A percentile compares a stretch with the other conserved stretches of the same genome.
Evolutionary conservation across 129 eudicot species (phyloP).

Genomic region (Escallonia rubra): DNA sequence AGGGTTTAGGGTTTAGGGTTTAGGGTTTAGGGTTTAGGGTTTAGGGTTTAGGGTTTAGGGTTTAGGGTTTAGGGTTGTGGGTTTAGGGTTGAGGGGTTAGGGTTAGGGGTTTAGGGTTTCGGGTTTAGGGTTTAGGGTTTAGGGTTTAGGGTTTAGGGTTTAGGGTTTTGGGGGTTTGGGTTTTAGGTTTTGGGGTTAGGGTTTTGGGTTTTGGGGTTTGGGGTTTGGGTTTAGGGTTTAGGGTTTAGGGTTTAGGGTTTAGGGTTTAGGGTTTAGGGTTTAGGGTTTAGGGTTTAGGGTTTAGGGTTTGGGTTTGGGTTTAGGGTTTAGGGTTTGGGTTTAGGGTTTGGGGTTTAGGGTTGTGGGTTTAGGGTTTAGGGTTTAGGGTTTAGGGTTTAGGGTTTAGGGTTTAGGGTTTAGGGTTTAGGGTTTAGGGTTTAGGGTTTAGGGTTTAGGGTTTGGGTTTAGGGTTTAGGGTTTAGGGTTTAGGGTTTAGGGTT

Average conservation of each 20-base stretch:
- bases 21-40: constrained; percentile 24
- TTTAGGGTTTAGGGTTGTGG: constrained; percentile 23
- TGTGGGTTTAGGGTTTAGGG: constrained; percentile 16
- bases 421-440: constrained; percentile 14
- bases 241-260: constrained; percentile 10
- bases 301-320: constrained; percentile 9
- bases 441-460: constrained; percentile 16
- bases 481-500: constrained; percentile 19
- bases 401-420: constrained; percentile 20
- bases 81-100: constrained; percentile 25
- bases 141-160: constrained; percentile 21
- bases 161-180: constrained; percentile 17
- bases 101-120: constrained; percentile 20
- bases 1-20: constrained; percentile 20
- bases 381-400: too few species aligned
- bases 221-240: constrained; percentile 12
- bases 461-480: constrained; percentile 25
- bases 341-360: constrained; percentile 13
- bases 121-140: constrained; percentile 17
- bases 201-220: constrained; percentile 21
- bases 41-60: constrained; percentile 20
- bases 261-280: constrained; percentile 2
- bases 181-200: constrained; percentile 20
- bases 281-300: constrained; percentile 5
- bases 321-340: constrained; percentile 10